A percentile compares a stretch with the other conserved stretches of the same genome.
These are phyloP conservation scores for Eremothecium gossypii DNA, from an alignment of 1,139 yeast genomes.

Conservation along the genomic window DNA sequence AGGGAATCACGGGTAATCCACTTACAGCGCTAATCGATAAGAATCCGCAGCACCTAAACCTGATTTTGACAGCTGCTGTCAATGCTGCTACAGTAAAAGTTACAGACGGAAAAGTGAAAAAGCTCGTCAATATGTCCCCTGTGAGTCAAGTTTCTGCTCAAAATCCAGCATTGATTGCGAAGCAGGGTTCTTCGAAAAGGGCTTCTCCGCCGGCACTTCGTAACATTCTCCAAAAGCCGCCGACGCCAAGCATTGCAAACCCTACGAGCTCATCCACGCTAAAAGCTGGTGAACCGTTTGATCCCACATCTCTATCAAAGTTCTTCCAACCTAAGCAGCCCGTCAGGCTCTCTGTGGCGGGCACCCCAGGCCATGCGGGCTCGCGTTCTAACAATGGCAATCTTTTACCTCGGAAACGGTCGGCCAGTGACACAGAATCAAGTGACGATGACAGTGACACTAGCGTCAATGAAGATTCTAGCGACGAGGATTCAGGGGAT, in stretches of 20 bases:
- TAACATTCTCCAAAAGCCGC: slow-evolving; percentile 8
- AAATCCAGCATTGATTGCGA: neutral
- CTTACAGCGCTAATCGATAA: slow-evolving; percentile 72
- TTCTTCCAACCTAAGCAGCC: slow-evolving; percentile 31
- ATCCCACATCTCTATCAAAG: slow-evolving; percentile 29
- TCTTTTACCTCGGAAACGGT: slow-evolving; percentile 9
- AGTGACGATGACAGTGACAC: slow-evolving; percentile 12
- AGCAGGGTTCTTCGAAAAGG: slow-evolving; percentile 5
- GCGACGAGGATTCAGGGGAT: slow-evolving; percentile 6
- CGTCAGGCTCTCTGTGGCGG: slow-evolving; percentile 12
- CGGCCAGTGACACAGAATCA: slow-evolving; percentile 14
- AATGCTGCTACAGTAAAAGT: slow-evolving; percentile 67
- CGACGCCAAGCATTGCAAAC: slow-evolving; percentile 7
- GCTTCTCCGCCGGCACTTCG: slow-evolving; percentile 3
- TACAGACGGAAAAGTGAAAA: slow-evolving; percentile 37
- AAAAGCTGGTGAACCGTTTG: slow-evolving; percentile 19
- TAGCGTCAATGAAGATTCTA: slow-evolving; percentile 7
- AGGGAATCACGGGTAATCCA: slow-evolving; percentile 76
- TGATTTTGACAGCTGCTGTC: slow-evolving; percentile 73
- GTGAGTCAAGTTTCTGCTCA: slow-evolving; percentile 10
- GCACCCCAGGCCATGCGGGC: slow-evolving; percentile 7
- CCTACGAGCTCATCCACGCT: slow-evolving; percentile 5
- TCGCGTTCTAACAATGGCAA: slow-evolving; percentile 1
- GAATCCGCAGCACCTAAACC: slow-evolving; percentile 80
- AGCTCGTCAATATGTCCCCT: slow-evolving; percentile 29